Conservation (phyloP, 78 protist species). For the Dictyostelium purpureum region DNA sequence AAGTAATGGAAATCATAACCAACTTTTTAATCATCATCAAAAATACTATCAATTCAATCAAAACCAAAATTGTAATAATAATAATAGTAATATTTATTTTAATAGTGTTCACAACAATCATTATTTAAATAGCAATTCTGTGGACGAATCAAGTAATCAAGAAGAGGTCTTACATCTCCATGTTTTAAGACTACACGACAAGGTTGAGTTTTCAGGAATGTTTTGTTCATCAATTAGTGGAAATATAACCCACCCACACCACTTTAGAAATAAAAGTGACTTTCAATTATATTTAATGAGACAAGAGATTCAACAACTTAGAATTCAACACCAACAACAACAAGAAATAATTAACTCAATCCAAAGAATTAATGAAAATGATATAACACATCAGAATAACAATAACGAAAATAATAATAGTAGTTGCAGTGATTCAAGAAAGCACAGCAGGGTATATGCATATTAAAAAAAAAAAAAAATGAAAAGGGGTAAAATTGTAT, state of each 20-base stretch:
- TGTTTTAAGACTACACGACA: conserved; percentile 39
- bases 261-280: background rate
- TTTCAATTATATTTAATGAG: background rate
- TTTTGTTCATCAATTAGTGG: conserved; percentile 12
- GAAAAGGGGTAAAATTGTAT: too few relatives aligned
- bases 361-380: background rate
- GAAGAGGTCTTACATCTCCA: background rate
- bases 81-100: background rate
- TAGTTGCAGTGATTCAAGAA: background rate
- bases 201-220: conserved; percentile 3
- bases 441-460: background rate
- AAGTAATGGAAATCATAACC: too few relatives aligned
- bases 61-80: background rate
- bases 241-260: background rate
- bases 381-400: background rate
- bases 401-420: background rate
- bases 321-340: background rate
- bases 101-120: background rate
- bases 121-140: too few relatives aligned
- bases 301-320: background rate
- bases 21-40: background rate
- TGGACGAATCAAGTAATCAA: background rate
- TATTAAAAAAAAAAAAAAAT: too few relatives aligned
- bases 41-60: background rate
- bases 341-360: background rate